Conservation (phyloP, 2,329 filamentous ascomycete species). For the Xylariaceae sp. region DNA sequence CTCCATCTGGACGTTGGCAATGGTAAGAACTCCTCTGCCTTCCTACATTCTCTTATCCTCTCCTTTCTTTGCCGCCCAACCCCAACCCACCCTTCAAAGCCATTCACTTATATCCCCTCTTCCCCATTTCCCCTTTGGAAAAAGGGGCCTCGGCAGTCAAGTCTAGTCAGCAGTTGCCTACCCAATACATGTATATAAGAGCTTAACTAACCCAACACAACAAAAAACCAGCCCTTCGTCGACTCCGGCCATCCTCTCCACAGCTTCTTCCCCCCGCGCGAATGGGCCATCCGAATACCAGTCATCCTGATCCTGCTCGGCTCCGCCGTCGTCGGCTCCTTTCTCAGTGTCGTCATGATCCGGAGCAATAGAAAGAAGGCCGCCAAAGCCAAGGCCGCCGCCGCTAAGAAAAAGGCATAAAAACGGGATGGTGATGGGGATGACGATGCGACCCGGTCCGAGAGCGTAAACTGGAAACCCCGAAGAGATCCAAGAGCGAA, state of each 20-base stretch:
- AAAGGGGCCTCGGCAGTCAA: no score
- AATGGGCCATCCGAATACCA: conserved; percentile 97
- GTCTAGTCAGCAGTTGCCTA: no score
- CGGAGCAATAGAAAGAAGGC: conserved; percentile 97
- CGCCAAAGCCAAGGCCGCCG: conserved; percentile 79
- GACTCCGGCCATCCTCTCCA: conserved; percentile 91
- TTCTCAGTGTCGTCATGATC: conserved; percentile 97
- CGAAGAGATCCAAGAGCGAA: no score
- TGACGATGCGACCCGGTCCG: not conserved
- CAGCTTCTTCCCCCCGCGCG: conserved; percentile 89
- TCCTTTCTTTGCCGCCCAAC: conserved; percentile 8
- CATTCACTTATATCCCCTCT: no score
- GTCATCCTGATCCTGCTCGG: conserved; percentile 92
- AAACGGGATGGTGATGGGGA: not conserved
- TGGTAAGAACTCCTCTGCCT: conserved; percentile 55
- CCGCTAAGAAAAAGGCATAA: conserved; percentile 76
- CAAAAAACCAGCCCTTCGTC: conserved; percentile 76
- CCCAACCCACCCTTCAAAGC: not conserved
- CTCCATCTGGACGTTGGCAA: conserved; percentile 93
- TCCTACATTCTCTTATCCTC: conserved; percentile 5
- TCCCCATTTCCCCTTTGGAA: no score
- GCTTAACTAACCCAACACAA: conserved; percentile 8
- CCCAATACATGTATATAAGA: no score
- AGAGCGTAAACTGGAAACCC: no score
- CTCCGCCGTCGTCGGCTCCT: conserved; percentile 90